Base-by-base conservation (phyloP, 176 grass and related monocot species). In the Musa acuminata region DNA sequence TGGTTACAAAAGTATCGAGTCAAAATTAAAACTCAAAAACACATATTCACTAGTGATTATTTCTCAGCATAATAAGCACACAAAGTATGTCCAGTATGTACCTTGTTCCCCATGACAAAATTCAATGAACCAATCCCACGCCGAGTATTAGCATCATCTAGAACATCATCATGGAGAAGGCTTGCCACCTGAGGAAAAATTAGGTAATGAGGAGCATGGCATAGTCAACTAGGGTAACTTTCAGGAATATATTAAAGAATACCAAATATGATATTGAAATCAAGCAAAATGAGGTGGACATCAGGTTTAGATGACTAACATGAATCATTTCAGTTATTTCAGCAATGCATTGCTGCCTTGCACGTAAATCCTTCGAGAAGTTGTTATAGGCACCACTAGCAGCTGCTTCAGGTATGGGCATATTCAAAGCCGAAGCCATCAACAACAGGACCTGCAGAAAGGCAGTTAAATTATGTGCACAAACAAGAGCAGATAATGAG, bases 251-350 rank as follows among this genome's bases (percentile, higher is more conserved):
- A 9, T 50, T 50, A 27, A 27, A 9, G 24, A 73, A 73, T n/a
- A 49, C 16, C 10, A 55, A 27, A 74, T 54, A 74, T 74, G 24
- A 55, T 53, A 55, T 8, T 49, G n/a, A 73, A 55, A 13, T 22
- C n/a, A 53, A 12, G 19, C 1, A 55, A 25, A 26, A 74, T 21
- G 16, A 29, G 14, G 13, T 9, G 48, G 51, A 3, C 49, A 20
- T 8, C 13, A n/a, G 9, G 19, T 60, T 75, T 27, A 43, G 0
- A 70, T 48, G 48, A 89, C 88, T 80, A 63, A 98, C 95, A 91
- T 98, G 95, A 80, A 98, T 98, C 95, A 98, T 98, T 91, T 98
- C 95, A 75, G 88, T 91, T 78, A 98, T 98, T 87, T 91, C 91
- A 1, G 95, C 95, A 73, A 98, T 82, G 17, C 79, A 85, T 54